Conservation (phyloP, 2,329 filamentous ascomycete genomes). For the Fusarium multiceps region DNA sequence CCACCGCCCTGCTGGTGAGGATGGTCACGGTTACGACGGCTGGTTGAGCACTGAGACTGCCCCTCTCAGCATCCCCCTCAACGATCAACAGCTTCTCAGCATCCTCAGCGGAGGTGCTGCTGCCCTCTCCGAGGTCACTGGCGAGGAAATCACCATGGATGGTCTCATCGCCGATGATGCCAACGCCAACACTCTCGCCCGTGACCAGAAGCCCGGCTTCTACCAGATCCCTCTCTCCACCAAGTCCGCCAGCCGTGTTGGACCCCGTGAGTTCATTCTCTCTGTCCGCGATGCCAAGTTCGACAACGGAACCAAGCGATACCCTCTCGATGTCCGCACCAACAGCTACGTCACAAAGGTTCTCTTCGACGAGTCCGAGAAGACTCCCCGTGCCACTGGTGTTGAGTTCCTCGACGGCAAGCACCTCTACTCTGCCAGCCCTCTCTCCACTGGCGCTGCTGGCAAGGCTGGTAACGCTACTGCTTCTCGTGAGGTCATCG, state of each 20-base stretch:
- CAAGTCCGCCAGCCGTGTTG: conserved; percentile 60
- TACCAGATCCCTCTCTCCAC: conserved; percentile 70
- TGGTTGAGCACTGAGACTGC: conserved; percentile 39
- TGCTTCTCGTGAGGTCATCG: conserved; percentile 59
- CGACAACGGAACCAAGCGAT: conserved; percentile 32
- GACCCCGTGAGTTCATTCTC: conserved; percentile 66
- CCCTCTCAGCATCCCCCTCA: conserved; percentile 30
- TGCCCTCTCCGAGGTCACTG: conserved; percentile 22
- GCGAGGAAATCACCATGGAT: conserved; percentile 29
- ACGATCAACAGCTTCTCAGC: conserved; percentile 31
- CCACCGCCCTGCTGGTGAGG: conserved; percentile 50
- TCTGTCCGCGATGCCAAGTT: conserved; percentile 34
- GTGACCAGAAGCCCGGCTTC: conserved; percentile 49
- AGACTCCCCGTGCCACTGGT: conserved; percentile 47
- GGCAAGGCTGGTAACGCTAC: conserved; percentile 35
- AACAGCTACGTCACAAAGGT: conserved; percentile 52
- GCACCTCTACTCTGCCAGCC: conserved; percentile 39
- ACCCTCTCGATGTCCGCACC: conserved; percentile 39
- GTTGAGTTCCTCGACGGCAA: conserved; percentile 49
- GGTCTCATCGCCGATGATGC: conserved; percentile 32
- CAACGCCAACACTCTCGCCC: conserved; percentile 35
- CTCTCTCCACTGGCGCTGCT: conserved; percentile 17
- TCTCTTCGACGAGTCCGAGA: conserved; percentile 48
- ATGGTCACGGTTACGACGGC: conserved; percentile 39
- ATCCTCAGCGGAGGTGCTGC: conserved; percentile 23